A percentile compares a stretch with the other conserved stretches of the same genome.
phyloP scores from a whole-genome alignment of 2,329 filamentous ascomycete species.

The Aspergillus udagawae region DNA sequence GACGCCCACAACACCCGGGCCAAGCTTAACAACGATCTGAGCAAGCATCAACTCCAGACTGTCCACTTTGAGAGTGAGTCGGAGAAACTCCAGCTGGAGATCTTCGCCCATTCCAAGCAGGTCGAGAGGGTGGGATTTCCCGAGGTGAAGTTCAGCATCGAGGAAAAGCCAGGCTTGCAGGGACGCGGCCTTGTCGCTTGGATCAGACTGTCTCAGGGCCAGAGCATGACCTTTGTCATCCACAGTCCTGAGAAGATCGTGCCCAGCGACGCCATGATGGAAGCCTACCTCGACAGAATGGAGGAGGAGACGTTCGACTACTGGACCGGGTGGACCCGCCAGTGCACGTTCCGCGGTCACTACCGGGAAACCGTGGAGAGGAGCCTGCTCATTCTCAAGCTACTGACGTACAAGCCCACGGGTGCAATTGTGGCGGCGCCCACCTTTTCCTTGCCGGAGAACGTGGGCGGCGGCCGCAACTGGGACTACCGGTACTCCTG shows the following conservation, averaged over 20 bases:
- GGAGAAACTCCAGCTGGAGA: conserved; percentile 62
- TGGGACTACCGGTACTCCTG: conserved; percentile 60
- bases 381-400: conserved; percentile 69
- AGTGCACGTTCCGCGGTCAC: conserved; percentile 66
- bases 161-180: conserved; percentile 48
- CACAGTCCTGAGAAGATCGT: conserved; percentile 59
- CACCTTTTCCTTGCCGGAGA: conserved; percentile 73
- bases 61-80: conserved; percentile 60
- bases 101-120: conserved; percentile 61
- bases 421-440: conserved; percentile 73
- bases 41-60: conserved; percentile 50
- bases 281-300: conserved; percentile 54
- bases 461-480: conserved; percentile 60
- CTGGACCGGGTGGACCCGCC: conserved; percentile 70
- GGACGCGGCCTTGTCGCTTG: conserved; percentile 61
- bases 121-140: conserved; percentile 45
- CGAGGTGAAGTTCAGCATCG: conserved; percentile 53
- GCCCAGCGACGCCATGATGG: conserved; percentile 56
- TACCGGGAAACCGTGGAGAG: conserved; percentile 69
- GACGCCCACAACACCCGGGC: conserved; percentile 50
- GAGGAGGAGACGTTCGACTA: conserved; percentile 68
- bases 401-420: conserved; percentile 74
- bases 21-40: conserved; percentile 34
- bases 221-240: conserved; percentile 65
- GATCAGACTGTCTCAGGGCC: conserved; percentile 60